Base-by-base conservation (phyloP, 1,139 yeast species). In the Suhomyces bolitotheri region DNA sequence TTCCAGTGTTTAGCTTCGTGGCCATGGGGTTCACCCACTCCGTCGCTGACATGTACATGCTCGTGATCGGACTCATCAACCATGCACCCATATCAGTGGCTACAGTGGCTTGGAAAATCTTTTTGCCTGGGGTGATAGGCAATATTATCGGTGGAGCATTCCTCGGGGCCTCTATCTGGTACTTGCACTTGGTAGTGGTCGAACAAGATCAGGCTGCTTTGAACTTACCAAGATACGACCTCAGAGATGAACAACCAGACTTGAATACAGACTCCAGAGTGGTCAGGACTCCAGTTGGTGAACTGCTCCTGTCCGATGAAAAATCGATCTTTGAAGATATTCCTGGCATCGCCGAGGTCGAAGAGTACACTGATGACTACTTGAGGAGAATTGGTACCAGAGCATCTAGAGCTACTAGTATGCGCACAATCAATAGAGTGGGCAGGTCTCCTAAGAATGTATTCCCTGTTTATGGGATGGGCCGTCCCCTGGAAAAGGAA, bases 401-500 rank as follows among this genome's bases (percentile, higher is more conserved):
- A 9, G 17, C 31, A 16, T 28, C 47, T 7, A 35, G 44, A 5
- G 23, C 20, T 27, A 36, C 39, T 9, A 31, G 44, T 7, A 8
- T 8, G 7, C 27, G 36, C 13, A 28, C 40, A 2, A 11, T 31
- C n/a, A 33, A 33, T 16, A 27, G 32, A 29, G 35, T 29, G 13
- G 25, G 60, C 3, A 62, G 80, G 45, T 80, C 89, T 1, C 94
- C 92, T 2, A 76, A 74, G 22, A 86, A 86, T 43, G 89, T 82
- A 0, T 84, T 83, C 58, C 94, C 94, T 0, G 89, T 84, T 1
- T 67, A 68, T 46, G 92, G 87, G 2, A 82, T 83, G 90, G 88
- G 85, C 0, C 67, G 66, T 6, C 83, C 90, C 2, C 52, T 74
- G 26, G 58, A 57, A 14, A 63, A 74, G 38, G 90, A 82, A 49